These are phyloP conservation scores for Cyberlindnera veronae DNA, from an alignment of 805 yeast species.

Conservation along the genomic window DNA sequence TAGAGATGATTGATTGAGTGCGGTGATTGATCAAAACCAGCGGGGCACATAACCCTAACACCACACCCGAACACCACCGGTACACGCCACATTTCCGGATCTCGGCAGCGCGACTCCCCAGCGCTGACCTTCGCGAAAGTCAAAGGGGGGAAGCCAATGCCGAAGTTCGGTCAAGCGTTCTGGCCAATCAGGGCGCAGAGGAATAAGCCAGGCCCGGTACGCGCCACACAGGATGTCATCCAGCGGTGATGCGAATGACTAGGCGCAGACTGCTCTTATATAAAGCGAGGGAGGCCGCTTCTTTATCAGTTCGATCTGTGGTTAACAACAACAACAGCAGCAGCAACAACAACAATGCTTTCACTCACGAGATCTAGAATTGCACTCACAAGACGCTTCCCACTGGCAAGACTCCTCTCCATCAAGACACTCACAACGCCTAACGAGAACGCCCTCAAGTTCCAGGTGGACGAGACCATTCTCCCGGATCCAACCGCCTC, in stretches of 20 bases:
- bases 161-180: constrained; percentile 14
- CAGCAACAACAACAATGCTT: constrained; percentile 2
- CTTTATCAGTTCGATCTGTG: constrained; percentile 1
- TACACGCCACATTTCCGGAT: no score
- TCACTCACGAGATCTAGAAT: not conserved
- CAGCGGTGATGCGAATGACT: not conserved
- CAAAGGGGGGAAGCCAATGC: constrained; percentile 1
- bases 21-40: not conserved
- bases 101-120: not conserved
- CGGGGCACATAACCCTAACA: not conserved
- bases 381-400: not conserved
- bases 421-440: constrained; percentile 60
- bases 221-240: constrained; percentile 9
- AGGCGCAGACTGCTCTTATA: not conserved
- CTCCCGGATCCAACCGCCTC: constrained; percentile 17
- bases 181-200: constrained; percentile 12
- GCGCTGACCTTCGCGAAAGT: not conserved
- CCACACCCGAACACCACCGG: constrained; percentile 2
- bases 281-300: not conserved
- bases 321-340: not conserved
- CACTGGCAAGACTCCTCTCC: constrained; percentile 18
- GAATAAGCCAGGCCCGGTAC: constrained; percentile 8
- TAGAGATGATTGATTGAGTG: no score
- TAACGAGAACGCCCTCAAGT: constrained; percentile 71
- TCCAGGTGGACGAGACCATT: constrained; percentile 41